Evolutionary conservation across 1,284 basidiomycete species (phyloP).

Genomic region (Meira nashicola): DNA sequence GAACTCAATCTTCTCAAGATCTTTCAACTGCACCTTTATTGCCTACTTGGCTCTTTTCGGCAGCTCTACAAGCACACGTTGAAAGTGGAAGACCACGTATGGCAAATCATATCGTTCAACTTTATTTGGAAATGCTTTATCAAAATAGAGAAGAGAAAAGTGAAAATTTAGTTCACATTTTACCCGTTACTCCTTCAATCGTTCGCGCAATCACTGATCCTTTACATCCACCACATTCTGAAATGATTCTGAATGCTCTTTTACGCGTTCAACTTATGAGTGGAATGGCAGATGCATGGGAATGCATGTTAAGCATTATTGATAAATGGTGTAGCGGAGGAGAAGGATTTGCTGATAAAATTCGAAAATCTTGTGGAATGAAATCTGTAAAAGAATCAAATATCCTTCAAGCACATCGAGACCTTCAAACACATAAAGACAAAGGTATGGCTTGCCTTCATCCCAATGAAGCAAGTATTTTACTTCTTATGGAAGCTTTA

Average conservation of each 20-base stretch:
- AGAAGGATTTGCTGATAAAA: constrained; percentile 11
- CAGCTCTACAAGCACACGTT: too few relatives aligned
- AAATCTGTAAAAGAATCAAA: too few relatives aligned
- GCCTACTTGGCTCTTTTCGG: too few relatives aligned
- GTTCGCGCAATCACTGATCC: neutral
- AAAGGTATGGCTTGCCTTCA: constrained; percentile 12
- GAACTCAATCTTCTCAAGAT: too few relatives aligned
- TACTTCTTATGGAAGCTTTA: constrained; percentile 18
- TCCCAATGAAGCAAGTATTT: neutral
- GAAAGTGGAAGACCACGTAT: too few relatives aligned
- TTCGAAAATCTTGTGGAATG: constrained; percentile 16
- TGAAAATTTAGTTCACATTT: neutral
- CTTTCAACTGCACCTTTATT: too few relatives aligned
- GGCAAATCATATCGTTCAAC: too few relatives aligned
- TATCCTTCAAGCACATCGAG: too few relatives aligned
- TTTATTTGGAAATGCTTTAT: too few relatives aligned
- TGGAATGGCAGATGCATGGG: neutral
- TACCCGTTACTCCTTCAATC: neutral
- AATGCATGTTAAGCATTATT: neutral
- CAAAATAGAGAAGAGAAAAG: too few relatives aligned
- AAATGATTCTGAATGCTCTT: neutral
- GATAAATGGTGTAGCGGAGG: constrained; percentile 7
- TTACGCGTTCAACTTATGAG: neutral
- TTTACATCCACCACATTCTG: neutral
- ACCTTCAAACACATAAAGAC: too few relatives aligned